Base-by-base conservation (phyloP, 495 filamentous ascomycete genomes). In the Hypoxylon intermedium region DNA sequence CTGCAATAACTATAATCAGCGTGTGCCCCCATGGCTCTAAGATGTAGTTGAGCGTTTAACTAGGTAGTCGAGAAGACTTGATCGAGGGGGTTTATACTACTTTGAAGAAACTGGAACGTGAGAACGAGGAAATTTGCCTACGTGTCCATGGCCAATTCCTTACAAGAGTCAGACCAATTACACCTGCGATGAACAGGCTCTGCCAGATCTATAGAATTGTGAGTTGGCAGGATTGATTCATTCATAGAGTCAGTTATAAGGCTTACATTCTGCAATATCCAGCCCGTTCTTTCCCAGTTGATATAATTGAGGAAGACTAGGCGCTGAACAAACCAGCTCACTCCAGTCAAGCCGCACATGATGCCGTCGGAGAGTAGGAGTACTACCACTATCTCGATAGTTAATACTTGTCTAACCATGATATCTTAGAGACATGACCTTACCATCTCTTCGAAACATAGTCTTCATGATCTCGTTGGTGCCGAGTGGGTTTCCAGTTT, bases 61-160 rank as follows among this genome's bases (percentile, higher is more conserved):
- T n/a, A n/a, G n/a, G n/a, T n/a, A n/a, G n/a, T n/a, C n/a, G n/a
- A n/a, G n/a, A n/a, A n/a, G n/a, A 33, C 30, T 33, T 4, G 2
- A 9, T 11, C n/a, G 30, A 33, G 2, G 30, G 7, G 30, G 30
- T 9, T 11, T 11, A 12, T n/a, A n/a, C n/a, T n/a, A 33, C 30
- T 7, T 11, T 33, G 13, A 13, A 42, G 18, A 53, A 86, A 68
- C 19, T 16, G 85, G 65, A n/a, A 85, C 0, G 77, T 30, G 83
- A 78, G 61, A 83, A 84, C 24, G 85, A 26, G 40, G 63, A 82
- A 65, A 83, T 3, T 31, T 19, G 13, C 62, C 60, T 48, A 65
- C 62, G 88, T 23, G 89, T 88, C 89, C 89, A 92, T 15, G 87
- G 85, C 89, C 89, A 92, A 38, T 89, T 84, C 3, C 86, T 76